Conservation (phyloP, 2,329 filamentous ascomycete species). For the Neopestalotiopsis clavispora region DNA sequence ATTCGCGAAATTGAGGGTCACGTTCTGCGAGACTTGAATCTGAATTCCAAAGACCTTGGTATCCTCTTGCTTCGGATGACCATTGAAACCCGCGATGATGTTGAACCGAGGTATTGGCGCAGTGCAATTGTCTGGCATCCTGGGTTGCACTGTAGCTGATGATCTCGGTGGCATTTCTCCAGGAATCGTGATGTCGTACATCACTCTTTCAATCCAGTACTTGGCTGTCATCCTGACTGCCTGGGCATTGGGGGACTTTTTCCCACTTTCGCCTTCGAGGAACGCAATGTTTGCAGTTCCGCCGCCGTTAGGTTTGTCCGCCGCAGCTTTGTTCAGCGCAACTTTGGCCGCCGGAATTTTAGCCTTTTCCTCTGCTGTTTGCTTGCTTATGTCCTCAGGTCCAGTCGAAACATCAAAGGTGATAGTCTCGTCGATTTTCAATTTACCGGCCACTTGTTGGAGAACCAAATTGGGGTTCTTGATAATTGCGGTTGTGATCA, state of each 20-base stretch:
- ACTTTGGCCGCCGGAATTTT: no score
- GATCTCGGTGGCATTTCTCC: rapidly evolving
- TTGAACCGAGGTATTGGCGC: not conserved
- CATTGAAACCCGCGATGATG: not conserved
- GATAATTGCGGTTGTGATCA: not conserved
- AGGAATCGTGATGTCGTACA: not conserved
- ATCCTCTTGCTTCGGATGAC: not conserved
- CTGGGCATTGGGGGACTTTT: no score
- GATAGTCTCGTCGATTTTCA: no score
- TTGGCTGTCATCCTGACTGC: not conserved
- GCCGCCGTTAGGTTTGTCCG: no score
- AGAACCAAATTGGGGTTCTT: not conserved
- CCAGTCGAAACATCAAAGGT: not conserved
- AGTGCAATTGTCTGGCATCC: not conserved
- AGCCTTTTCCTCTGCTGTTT: no score
- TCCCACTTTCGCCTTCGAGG: no score
- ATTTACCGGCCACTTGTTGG: no score
- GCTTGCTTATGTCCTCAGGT: no score
- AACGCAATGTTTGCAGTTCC: not conserved
- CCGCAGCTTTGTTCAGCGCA: no score
- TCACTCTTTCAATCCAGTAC: not conserved
- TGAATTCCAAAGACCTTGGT: not conserved
- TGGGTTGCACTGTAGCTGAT: no score
- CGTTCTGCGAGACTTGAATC: not conserved
- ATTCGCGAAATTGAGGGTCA: not conserved